A percentile compares a stretch with the other conserved stretches of the same genome.
These are phyloP conservation scores for Trichoderma atroviride DNA, from an alignment of 2,329 filamentous ascomycete species.

Conservation along the genomic window DNA sequence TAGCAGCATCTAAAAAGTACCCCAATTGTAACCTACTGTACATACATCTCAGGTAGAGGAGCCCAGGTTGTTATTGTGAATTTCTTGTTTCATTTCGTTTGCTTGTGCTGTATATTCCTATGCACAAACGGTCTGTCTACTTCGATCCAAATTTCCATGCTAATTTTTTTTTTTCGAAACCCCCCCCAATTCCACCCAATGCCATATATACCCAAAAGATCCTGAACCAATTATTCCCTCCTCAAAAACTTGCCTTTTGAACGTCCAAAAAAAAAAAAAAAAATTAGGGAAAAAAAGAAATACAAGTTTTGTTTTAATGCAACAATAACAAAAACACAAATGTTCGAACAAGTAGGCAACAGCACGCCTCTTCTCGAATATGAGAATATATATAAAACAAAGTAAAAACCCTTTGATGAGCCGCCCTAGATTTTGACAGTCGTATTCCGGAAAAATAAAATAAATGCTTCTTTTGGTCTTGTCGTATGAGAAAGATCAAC, in stretches of 20 bases:
- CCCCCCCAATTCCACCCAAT: conserved; percentile 16
- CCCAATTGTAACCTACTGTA: neutral
- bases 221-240: conserved; percentile 3
- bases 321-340: neutral
- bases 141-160: conserved; percentile 3
- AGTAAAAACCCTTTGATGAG: neutral
- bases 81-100: conserved; percentile 19
- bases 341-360: neutral
- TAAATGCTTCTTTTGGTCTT: neutral
- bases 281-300: neutral
- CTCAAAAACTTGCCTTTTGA: neutral
- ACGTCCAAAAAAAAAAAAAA: neutral
- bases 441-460: conserved; percentile 1
- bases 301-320: neutral
- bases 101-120: conserved; percentile 24
- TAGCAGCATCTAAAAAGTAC: neutral
- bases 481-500: conserved; percentile 1
- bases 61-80: neutral
- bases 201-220: conserved; percentile 7
- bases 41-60: neutral
- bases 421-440: conserved; percentile 22
- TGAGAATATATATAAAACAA: neutral
- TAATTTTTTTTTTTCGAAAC: neutral
- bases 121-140: conserved; percentile 23
- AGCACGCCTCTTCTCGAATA: conserved; percentile 3